Percentiles rank a stretch among this genome's conserved stretches.
Evolutionary conservation across 2,329 filamentous ascomycete species (phyloP).

Genomic region (Nemania bipapillata): DNA sequence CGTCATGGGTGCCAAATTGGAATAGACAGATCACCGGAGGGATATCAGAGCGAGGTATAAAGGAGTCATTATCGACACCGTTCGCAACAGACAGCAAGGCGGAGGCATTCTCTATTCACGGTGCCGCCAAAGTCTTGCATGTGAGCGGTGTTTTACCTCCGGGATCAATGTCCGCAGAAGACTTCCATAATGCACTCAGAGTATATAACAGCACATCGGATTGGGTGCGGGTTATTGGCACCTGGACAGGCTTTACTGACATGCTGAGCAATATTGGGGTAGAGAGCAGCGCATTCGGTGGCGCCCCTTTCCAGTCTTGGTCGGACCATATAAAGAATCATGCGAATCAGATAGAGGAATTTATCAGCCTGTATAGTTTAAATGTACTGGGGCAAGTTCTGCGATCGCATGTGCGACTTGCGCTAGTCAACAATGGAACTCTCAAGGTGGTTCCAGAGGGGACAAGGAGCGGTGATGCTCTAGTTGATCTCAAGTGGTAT

Average conservation of each 20-base stretch:
- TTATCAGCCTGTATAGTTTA: too few species aligned
- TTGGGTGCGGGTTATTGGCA: background rate
- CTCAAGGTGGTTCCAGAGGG: background rate
- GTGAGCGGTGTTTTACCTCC: conserved; percentile 1
- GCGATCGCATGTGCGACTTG: background rate
- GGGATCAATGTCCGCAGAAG: background rate
- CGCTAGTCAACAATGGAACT: background rate
- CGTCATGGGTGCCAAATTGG: conserved; percentile 9
- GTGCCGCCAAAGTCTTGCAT: background rate
- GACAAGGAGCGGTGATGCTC: background rate
- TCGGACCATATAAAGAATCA: background rate
- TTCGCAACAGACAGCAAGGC: background rate
- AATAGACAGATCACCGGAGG: too few species aligned
- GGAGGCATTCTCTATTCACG: background rate
- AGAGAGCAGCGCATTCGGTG: background rate
- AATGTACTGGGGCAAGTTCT: too few species aligned
- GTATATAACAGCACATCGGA: background rate
- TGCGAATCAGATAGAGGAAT: too few species aligned
- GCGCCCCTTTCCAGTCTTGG: background rate
- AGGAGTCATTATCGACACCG: background rate
- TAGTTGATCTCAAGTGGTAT: background rate
- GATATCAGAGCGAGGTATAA: too few species aligned
- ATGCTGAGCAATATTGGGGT: background rate
- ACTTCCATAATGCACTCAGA: background rate
- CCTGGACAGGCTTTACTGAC: background rate